phyloP scores from a whole-genome alignment of 768 basidiomycete species.

The Serendipita sp. region DNA sequence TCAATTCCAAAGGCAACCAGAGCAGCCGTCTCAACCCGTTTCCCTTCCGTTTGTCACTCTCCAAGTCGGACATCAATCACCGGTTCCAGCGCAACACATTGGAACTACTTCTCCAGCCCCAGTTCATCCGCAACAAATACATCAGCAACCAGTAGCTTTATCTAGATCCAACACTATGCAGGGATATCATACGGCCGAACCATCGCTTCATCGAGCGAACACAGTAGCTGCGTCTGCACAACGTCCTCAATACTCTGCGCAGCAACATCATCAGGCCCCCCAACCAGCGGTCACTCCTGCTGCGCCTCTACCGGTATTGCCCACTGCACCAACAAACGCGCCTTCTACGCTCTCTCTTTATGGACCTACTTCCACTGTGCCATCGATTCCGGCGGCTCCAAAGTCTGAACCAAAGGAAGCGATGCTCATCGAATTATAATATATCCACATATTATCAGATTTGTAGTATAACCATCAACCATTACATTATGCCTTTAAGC shows the following conservation, averaged over 20 bases:
- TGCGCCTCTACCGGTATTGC: background rate
- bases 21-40: conserved; percentile 19
- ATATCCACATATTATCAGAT: no score
- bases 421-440: background rate
- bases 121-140: conserved; percentile 15
- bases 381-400: background rate
- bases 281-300: background rate
- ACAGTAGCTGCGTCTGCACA: background rate
- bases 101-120: conserved; percentile 9
- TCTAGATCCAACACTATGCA: background rate
- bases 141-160: background rate
- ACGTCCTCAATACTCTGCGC: background rate
- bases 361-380: background rate
- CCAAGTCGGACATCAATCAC: conserved; percentile 12
- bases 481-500: background rate
- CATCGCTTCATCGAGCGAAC: background rate
- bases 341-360: background rate
- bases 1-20: conserved; percentile 7
- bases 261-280: background rate
- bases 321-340: conserved; percentile 1
- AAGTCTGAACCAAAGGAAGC: background rate
- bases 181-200: background rate
- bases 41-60: conserved; percentile 19
- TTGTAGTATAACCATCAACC: background rate
- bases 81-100: conserved; percentile 14